These are phyloP conservation scores for Neonectria hederae DNA, from an alignment of 2,329 filamentous ascomycete species.

Conservation along the genomic window DNA sequence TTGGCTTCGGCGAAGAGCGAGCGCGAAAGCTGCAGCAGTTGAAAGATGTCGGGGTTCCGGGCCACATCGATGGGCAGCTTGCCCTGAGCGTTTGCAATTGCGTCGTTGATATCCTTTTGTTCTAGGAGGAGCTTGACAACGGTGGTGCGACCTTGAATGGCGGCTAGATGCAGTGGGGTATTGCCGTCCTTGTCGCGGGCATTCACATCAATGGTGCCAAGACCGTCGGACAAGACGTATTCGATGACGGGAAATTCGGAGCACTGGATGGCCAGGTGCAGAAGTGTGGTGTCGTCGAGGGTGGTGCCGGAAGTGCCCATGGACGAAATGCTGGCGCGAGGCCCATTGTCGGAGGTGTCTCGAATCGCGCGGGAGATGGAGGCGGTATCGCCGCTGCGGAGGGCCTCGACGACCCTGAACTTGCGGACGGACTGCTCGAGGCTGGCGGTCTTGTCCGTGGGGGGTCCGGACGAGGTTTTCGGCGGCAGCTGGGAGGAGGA, in stretches of 20 bases:
- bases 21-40: conserved; percentile 88
- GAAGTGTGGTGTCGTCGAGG: conserved; percentile 85
- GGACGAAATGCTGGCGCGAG: conserved; percentile 67
- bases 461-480: conserved; percentile 42
- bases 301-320: conserved; percentile 55
- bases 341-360: conserved; percentile 65
- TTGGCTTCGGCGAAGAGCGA: conserved; percentile 91
- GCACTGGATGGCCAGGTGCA: conserved; percentile 95
- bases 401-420: conserved; percentile 92
- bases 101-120: conserved; percentile 86
- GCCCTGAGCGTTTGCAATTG: conserved; percentile 83
- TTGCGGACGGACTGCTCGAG: conserved; percentile 95
- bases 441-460: conserved; percentile 59
- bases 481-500: conserved; percentile 49
- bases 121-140: conserved; percentile 87
- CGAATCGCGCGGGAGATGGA: conserved; percentile 88
- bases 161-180: conserved; percentile 89
- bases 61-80: conserved; percentile 89
- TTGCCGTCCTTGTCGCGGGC: conserved; percentile 93
- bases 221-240: conserved; percentile 85
- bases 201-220: conserved; percentile 80
- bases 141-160: conserved; percentile 79
- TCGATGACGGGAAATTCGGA: conserved; percentile 93
- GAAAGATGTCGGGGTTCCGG: conserved; percentile 93
- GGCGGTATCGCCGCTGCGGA: conserved; percentile 89